Evolutionary conservation across 2,329 filamentous ascomycete species (phyloP).

Genomic region (Beauveria australis): DNA sequence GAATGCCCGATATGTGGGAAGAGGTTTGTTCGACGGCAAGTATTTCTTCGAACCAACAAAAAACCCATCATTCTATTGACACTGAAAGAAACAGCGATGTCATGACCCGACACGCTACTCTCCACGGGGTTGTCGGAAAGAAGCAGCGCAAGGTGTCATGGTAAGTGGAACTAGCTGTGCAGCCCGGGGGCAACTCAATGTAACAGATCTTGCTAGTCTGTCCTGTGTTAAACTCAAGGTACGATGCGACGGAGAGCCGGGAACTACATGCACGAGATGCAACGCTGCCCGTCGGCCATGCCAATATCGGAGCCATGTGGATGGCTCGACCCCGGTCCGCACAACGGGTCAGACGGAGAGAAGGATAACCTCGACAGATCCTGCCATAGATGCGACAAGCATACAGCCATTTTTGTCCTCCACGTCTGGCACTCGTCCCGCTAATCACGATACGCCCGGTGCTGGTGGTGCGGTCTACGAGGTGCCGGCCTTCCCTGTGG

Average conservation of each 20-base stretch:
- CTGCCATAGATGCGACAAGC: background rate
- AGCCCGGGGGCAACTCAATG: background rate
- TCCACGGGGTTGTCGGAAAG: background rate
- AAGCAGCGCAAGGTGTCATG: slow-evolving; percentile 6
- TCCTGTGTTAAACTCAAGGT: slow-evolving; percentile 6
- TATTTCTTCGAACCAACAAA: background rate
- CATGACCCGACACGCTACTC: slow-evolving; percentile 6
- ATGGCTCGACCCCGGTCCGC: background rate
- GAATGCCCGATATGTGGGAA: slow-evolving; percentile 7
- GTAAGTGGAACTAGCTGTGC: background rate
- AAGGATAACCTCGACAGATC: background rate
- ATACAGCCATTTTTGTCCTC: background rate
- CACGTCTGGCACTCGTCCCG: background rate
- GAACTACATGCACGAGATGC: background rate
- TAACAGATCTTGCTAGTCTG: background rate
- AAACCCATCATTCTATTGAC: background rate
- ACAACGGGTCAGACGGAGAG: background rate
- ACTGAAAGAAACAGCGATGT: background rate
- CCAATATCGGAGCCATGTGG: slow-evolving; percentile 3
- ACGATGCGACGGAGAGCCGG: slow-evolving; percentile 6
- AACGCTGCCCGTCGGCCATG: background rate
- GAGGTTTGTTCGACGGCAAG: slow-evolving; percentile 3
- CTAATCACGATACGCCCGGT: background rate
- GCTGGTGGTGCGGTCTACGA: background rate
- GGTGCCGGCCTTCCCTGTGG: background rate